phyloP scores from a whole-genome alignment of 2,329 filamentous ascomycete genomes.

The Rasamsonia emersonii region DNA sequence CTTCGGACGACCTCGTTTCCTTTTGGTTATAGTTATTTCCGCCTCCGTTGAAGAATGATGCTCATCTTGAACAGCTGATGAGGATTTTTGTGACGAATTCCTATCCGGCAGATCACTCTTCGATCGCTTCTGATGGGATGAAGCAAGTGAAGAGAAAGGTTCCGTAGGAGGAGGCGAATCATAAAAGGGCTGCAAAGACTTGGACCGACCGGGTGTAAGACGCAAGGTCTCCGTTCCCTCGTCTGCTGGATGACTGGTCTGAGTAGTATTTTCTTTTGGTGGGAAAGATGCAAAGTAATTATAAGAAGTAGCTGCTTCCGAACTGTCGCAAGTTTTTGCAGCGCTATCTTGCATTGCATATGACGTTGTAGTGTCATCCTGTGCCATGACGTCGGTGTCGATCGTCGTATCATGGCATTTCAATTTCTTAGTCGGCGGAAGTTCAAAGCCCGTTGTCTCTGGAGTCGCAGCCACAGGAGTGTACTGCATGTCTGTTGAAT shows the following conservation, averaged over 20 bases:
- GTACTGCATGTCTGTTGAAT: too few relatives aligned
- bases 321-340: neutral
- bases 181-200: conserved; percentile 17
- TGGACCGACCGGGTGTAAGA: conserved; percentile 14
- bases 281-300: conserved; percentile 7
- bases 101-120: conserved; percentile 14
- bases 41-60: conserved; percentile 18
- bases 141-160: conserved; percentile 25
- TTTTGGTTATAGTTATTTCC: conserved; percentile 16
- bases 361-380: too few relatives aligned
- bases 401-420: neutral
- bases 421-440: neutral
- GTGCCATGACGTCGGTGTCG: neutral
- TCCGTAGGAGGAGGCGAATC: conserved; percentile 33
- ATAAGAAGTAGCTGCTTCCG: conserved; percentile 4
- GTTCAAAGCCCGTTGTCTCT: too few relatives aligned
- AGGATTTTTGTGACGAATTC: conserved; percentile 12
- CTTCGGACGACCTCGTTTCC: conserved; percentile 22
- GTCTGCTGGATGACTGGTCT: neutral
- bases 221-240: conserved; percentile 7
- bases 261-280: neutral
- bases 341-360: too few relatives aligned
- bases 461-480: too few relatives aligned
- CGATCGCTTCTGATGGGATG: conserved; percentile 13
- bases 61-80: conserved; percentile 18